phyloP scores from a whole-genome alignment of 2,329 filamentous ascomycete genomes.

The Juglanconis oblonga region DNA sequence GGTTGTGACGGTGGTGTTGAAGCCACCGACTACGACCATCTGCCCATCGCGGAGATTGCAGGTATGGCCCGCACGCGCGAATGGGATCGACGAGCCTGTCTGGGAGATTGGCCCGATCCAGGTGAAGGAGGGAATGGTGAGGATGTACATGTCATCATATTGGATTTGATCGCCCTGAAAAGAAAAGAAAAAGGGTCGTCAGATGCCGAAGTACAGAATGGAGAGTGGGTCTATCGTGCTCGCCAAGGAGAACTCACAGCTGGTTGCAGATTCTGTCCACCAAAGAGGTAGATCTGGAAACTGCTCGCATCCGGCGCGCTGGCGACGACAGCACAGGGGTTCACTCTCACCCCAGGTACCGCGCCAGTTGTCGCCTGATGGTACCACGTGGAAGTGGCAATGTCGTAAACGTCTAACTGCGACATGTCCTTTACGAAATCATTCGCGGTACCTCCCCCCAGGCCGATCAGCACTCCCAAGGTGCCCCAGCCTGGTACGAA shows the following conservation, averaged over 20 bases:
- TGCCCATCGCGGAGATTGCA: slow-evolving; percentile 69
- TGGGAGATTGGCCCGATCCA: slow-evolving; percentile 62
- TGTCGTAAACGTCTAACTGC: slow-evolving; percentile 71
- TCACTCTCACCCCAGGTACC: slow-evolving; percentile 63
- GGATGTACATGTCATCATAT: slow-evolving; percentile 73
- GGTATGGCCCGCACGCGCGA: slow-evolving; percentile 63
- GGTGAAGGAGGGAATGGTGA: slow-evolving; percentile 69
- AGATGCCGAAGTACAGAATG: slow-evolving; percentile 3
- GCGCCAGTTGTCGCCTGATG: slow-evolving; percentile 67
- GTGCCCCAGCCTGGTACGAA: slow-evolving; percentile 74
- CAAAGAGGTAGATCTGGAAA: slow-evolving; percentile 77
- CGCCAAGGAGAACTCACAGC: slow-evolving; percentile 35
- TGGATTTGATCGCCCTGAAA: slow-evolving; percentile 47
- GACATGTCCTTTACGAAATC: slow-evolving; percentile 57
- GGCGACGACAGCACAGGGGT: slow-evolving; percentile 68
- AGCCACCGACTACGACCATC: slow-evolving; percentile 69
- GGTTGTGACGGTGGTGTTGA: slow-evolving; percentile 55
- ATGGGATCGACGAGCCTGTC: slow-evolving; percentile 50
- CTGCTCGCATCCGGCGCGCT: slow-evolving; percentile 69
- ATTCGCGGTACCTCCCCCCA: slow-evolving; percentile 66
- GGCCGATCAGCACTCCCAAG: slow-evolving; percentile 66
- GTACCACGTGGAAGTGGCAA: slow-evolving; percentile 69
- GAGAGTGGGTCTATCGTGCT: too few relatives aligned
- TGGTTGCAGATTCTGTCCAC: slow-evolving; percentile 70
- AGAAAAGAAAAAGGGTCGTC: slow-evolving; percentile 9